These are phyloP conservation scores for Hypoxylon sp. DNA, from an alignment of 2,329 filamentous ascomycete genomes.

Conservation along the genomic window DNA sequence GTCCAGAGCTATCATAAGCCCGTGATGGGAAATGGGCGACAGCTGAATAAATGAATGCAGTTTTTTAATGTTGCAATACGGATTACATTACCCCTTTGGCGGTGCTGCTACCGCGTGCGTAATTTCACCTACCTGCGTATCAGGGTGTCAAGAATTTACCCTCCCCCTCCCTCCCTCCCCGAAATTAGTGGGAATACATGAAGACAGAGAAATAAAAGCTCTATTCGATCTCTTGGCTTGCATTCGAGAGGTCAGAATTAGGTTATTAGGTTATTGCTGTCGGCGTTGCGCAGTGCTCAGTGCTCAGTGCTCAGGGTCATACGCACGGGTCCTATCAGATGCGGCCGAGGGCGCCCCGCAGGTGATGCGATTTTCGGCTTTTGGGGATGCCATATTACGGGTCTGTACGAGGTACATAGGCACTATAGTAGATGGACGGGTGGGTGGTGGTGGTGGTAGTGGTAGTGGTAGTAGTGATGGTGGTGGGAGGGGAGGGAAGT, in stretches of 20 bases:
- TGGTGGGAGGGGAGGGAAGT: neutral
- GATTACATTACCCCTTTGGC: neutral
- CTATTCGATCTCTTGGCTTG: slow-evolving; percentile 30
- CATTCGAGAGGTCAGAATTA: slow-evolving; percentile 31
- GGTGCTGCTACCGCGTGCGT: neutral
- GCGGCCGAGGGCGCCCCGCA: slow-evolving; percentile 13
- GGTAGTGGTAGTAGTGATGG: neutral
- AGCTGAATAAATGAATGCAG: slow-evolving; percentile 9
- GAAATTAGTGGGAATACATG: neutral
- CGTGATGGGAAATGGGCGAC: neutral
- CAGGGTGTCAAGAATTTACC: too few relatives aligned
- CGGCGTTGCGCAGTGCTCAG: neutral
- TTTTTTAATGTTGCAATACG: neutral
- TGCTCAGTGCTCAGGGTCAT: slow-evolving; percentile 14
- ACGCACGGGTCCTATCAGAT: slow-evolving; percentile 27
- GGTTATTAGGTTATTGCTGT: slow-evolving; percentile 21
- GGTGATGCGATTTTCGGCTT: slow-evolving; percentile 22
- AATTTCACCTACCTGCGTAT: neutral
- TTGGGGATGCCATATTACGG: neutral
- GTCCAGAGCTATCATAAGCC: slow-evolving; percentile 10
- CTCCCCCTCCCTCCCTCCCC: too few relatives aligned
- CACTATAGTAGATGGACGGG: neutral
- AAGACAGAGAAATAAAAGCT: neutral
- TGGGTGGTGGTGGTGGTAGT: neutral
- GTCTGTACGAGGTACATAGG: neutral